Percentiles rank a stretch among this genome's conserved stretches.
Conservation (phyloP, 2,329 filamentous ascomycete genomes). For the Fusarium temperatum region DNA sequence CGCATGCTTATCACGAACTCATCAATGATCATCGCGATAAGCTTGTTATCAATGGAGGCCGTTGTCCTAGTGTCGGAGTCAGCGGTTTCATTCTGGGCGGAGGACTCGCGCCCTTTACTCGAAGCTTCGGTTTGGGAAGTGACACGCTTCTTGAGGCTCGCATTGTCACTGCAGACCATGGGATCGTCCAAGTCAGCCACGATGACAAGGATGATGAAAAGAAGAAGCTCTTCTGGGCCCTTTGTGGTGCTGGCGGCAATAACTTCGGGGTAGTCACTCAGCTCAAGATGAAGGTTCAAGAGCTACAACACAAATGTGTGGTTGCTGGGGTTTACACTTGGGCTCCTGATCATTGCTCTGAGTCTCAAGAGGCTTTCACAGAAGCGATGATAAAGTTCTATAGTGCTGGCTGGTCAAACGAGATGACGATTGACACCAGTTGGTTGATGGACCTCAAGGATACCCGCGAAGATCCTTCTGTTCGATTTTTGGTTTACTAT, state of each 20-base stretch:
- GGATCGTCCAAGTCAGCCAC: background rate
- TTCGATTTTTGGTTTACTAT: constrained; percentile 28
- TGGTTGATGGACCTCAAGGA: constrained; percentile 29
- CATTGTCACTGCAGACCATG: constrained; percentile 2
- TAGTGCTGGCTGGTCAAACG: constrained; percentile 34
- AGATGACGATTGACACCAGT: constrained; percentile 43
- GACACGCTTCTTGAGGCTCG: constrained; percentile 5
- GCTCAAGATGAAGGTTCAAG: constrained; percentile 41
- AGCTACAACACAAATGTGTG: constrained; percentile 15
- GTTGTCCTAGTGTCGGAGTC: constrained; percentile 50
- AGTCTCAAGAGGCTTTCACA: background rate
- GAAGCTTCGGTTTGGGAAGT: constrained; percentile 29
- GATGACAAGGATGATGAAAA: no score
- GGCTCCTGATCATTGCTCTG: background rate
- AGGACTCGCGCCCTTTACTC: constrained; percentile 47
- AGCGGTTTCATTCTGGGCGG: constrained; percentile 51
- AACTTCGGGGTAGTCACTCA: constrained; percentile 52
- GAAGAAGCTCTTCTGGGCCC: constrained; percentile 53
- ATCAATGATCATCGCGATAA: constrained; percentile 36
- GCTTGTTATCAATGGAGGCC: constrained; percentile 44
- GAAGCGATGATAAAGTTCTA: constrained; percentile 42
- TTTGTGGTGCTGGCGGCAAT: constrained; percentile 51
- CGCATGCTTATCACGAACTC: constrained; percentile 45
- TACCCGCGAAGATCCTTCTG: background rate
- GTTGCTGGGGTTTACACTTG: constrained; percentile 42